These are phyloP conservation scores for Puccinia hordei DNA, from an alignment of 1,284 basidiomycete species.

Conservation along the genomic window DNA sequence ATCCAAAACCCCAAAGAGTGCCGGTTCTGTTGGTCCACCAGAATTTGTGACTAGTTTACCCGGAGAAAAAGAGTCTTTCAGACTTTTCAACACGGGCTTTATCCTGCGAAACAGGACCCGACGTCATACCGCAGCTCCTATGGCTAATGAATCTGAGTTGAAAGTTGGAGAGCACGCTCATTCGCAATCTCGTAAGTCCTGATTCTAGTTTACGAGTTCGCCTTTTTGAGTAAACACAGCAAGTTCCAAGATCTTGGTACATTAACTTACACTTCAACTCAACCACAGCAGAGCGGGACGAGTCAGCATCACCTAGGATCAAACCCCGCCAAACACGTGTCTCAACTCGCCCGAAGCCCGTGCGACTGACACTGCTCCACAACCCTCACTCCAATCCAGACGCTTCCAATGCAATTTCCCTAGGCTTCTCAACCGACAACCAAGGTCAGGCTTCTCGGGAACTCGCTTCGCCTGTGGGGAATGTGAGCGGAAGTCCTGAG, in stretches of 20 bases:
- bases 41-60: slow-evolving; percentile 47
- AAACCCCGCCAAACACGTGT: slow-evolving; percentile 25
- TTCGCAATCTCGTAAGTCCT: slow-evolving; percentile 25
- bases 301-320: slow-evolving; percentile 5
- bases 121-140: slow-evolving; percentile 24
- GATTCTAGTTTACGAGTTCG: neutral
- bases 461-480: neutral
- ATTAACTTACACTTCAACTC: neutral
- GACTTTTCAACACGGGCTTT: slow-evolving; percentile 49
- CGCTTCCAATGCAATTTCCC: neutral
- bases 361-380: slow-evolving; percentile 39
- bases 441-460: too few species aligned
- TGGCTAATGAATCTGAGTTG: slow-evolving; percentile 20
- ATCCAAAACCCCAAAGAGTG: slow-evolving; percentile 26
- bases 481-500: slow-evolving; percentile 42
- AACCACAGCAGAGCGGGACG: slow-evolving; percentile 9
- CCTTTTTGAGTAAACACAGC: neutral
- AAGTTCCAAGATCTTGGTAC: neutral
- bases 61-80: slow-evolving; percentile 49
- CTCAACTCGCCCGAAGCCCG: slow-evolving; percentile 12
- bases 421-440: neutral
- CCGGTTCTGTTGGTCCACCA: slow-evolving; percentile 29
- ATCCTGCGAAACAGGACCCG: slow-evolving; percentile 45
- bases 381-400: neutral
- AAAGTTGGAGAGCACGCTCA: slow-evolving; percentile 1